These are phyloP conservation scores for Cryptosporidium ryanae DNA, from an alignment of 169 alveolate genomes.

Conservation along the genomic window DNA sequence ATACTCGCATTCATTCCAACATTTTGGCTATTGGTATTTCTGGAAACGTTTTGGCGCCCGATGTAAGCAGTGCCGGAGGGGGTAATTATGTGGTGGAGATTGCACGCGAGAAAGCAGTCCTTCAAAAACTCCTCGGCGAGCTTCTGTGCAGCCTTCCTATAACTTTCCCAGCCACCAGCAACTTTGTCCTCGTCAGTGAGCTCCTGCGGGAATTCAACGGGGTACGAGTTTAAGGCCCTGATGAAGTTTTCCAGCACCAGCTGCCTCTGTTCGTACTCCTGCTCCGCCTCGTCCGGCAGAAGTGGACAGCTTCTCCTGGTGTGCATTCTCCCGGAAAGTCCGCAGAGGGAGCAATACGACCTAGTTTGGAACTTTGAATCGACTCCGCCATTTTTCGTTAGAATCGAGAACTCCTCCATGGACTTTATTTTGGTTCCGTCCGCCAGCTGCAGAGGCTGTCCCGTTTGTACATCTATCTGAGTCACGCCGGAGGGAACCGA, in stretches of 20 bases:
- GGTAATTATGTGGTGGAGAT: slow-evolving; percentile 49
- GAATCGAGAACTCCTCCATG: slow-evolving; percentile 37
- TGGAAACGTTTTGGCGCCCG: slow-evolving; percentile 72
- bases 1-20: background rate
- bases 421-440: slow-evolving; percentile 58
- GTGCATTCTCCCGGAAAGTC: slow-evolving; percentile 70
- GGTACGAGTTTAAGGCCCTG: slow-evolving; percentile 32
- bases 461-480: slow-evolving; percentile 69
- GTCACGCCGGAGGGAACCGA: slow-evolving; percentile 74
- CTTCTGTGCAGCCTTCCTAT: slow-evolving; percentile 58
- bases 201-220: slow-evolving; percentile 48
- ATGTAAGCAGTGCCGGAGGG: slow-evolving; percentile 74
- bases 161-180: slow-evolving; percentile 73
- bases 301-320: slow-evolving; percentile 75
- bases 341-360: slow-evolving; percentile 67
- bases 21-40: slow-evolving; percentile 37
- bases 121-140: slow-evolving; percentile 53
- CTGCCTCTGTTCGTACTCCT: slow-evolving; percentile 60
- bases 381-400: slow-evolving; percentile 43
- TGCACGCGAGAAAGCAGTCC: slow-evolving; percentile 59
- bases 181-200: slow-evolving; percentile 30
- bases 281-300: slow-evolving; percentile 67
- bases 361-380: slow-evolving; percentile 71
- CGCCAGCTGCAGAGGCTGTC: slow-evolving; percentile 65
- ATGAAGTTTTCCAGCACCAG: slow-evolving; percentile 51